A percentile compares a stretch with the other conserved stretches of the same genome.
Conservation (phyloP, 2,329 filamentous ascomycete species). For the Arthrobotrys sinensis region DNA sequence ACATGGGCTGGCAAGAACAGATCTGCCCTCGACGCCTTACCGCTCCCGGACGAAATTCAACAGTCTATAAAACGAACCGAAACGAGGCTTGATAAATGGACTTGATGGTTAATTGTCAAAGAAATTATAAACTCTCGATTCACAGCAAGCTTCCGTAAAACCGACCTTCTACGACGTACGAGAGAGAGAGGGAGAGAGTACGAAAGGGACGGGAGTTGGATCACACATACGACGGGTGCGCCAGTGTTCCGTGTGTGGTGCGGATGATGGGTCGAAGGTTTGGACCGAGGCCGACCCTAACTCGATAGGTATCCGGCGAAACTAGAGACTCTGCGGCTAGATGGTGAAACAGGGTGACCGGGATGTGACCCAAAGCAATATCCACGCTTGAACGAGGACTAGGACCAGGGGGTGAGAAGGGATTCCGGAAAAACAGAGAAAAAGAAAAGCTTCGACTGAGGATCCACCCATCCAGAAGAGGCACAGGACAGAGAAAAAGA, state of each 20-base stretch:
- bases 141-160: no score
- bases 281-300: constrained; percentile 30
- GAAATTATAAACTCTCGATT: no score
- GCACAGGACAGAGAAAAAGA: constrained; percentile 15
- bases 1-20: constrained; percentile 30
- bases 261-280: constrained; percentile 10
- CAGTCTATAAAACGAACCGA: background rate
- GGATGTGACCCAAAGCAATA: constrained; percentile 54
- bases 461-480: constrained; percentile 6
- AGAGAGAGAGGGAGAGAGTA: background rate
- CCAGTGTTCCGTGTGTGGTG: constrained; percentile 2
- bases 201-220: background rate
- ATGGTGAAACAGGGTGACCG: constrained; percentile 60
- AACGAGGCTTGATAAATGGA: background rate
- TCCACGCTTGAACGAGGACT: constrained; percentile 44
- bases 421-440: constrained; percentile 58
- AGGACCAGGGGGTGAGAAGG: constrained; percentile 32
- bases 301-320: constrained; percentile 17
- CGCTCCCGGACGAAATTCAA: constrained; percentile 10
- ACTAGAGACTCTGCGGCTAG: constrained; percentile 53
- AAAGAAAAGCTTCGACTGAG: constrained; percentile 10
- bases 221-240: background rate
- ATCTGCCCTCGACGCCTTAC: constrained; percentile 24
- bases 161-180: no score
- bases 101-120: no score